phyloP scores from a whole-genome alignment of 2,329 filamentous ascomycete species.

The Ophiostoma himal-ulmi region DNA sequence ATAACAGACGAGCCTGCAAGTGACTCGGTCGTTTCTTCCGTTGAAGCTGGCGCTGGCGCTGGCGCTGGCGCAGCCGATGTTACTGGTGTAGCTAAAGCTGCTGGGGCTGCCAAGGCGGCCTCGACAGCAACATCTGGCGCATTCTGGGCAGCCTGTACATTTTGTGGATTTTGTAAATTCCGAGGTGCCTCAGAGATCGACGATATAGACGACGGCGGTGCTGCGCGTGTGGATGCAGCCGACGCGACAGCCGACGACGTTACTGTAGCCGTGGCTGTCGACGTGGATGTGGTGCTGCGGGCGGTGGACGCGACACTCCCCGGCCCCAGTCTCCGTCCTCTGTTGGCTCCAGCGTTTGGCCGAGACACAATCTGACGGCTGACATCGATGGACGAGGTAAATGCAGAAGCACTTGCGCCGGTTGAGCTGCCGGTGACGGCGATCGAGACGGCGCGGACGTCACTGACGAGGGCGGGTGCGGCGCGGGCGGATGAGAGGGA shows the following conservation, averaged over 20 bases:
- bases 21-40: not conserved
- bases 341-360: not conserved
- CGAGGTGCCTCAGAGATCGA: conserved; percentile 12
- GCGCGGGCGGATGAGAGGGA: conserved; percentile 14
- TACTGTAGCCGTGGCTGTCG: conserved; percentile 7
- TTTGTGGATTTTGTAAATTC: too few species aligned
- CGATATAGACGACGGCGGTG: conserved; percentile 20
- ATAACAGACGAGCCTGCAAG: not conserved
- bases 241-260: conserved; percentile 2
- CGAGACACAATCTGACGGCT: not conserved
- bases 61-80: not conserved
- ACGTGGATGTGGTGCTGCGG: not conserved
- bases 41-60: not conserved
- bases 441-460: conserved; percentile 15
- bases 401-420: not conserved
- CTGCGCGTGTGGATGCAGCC: not conserved
- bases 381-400: not conserved
- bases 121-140: not conserved
- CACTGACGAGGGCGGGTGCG: conserved; percentile 17
- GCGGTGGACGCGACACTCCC: conserved; percentile 7
- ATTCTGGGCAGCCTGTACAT: too few species aligned
- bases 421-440: not conserved
- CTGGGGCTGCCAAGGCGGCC: too few species aligned
- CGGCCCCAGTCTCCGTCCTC: not conserved
- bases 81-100: not conserved